These are phyloP conservation scores for Geosmithia morbida DNA, from an alignment of 2,329 filamentous ascomycete species.

Conservation along the genomic window DNA sequence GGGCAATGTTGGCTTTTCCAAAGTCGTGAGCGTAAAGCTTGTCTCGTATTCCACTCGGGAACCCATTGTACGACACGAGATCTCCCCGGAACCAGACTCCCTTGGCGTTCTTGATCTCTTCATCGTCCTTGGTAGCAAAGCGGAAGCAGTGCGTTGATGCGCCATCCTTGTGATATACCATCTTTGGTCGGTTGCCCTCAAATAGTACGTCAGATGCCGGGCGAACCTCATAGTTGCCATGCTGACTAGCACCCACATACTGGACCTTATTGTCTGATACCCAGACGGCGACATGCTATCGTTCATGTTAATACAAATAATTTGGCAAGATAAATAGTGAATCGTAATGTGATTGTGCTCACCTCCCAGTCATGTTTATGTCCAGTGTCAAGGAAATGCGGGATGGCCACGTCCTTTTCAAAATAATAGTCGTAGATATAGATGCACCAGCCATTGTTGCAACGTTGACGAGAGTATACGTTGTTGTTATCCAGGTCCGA, in stretches of 20 bases:
- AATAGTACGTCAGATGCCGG: slow-evolving; percentile 10
- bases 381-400: slow-evolving; percentile 10
- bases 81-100: slow-evolving; percentile 17
- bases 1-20: slow-evolving; percentile 4
- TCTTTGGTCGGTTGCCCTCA: slow-evolving; percentile 16
- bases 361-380: slow-evolving; percentile 26
- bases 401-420: slow-evolving; percentile 17
- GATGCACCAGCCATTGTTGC: slow-evolving; percentile 26
- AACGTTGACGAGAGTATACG: slow-evolving; percentile 24
- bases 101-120: slow-evolving; percentile 15
- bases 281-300: slow-evolving; percentile 13
- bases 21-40: slow-evolving; percentile 4
- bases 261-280: slow-evolving; percentile 10
- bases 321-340: not conserved
- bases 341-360: not conserved
- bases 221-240: slow-evolving; percentile 14
- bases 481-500: slow-evolving; percentile 21
- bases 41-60: slow-evolving; percentile 7
- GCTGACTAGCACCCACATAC: slow-evolving; percentile 15
- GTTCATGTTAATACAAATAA: not conserved
- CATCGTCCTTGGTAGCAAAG: slow-evolving; percentile 11
- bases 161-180: slow-evolving; percentile 23
- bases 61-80: slow-evolving; percentile 16
- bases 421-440: slow-evolving; percentile 30
- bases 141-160: slow-evolving; percentile 19